Percentiles rank a stretch among this genome's conserved stretches.
These are phyloP conservation scores for Wickerhamiella dianesei DNA, from an alignment of 805 yeast genomes.

Conservation along the genomic window DNA sequence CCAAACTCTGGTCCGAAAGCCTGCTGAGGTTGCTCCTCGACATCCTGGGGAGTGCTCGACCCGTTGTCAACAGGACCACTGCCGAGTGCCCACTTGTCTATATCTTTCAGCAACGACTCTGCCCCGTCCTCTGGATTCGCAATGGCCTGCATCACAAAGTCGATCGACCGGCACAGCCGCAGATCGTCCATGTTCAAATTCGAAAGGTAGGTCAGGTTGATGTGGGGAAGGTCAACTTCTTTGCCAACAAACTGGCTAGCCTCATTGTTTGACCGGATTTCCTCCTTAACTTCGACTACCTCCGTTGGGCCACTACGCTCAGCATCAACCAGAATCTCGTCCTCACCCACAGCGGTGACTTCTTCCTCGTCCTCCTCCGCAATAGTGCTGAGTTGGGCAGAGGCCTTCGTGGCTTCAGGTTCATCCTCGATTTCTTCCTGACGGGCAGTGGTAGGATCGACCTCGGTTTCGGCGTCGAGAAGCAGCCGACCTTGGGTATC, in stretches of 20 bases:
- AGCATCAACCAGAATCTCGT: not conserved
- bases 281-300: conserved; percentile 19
- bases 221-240: conserved; percentile 10
- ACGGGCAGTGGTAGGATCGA: not conserved
- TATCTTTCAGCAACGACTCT: conserved; percentile 8
- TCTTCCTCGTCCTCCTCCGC: conserved; percentile 14
- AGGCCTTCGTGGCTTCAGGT: not conserved
- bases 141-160: conserved; percentile 9
- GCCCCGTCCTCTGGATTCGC: conserved; percentile 15
- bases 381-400: conserved; percentile 1
- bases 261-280: too few species aligned
- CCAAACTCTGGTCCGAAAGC: conserved; percentile 1
- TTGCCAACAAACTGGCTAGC: conserved; percentile 21
- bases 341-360: conserved; percentile 26
- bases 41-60: conserved; percentile 1
- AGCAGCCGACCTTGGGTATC: conserved; percentile 47
- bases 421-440: not conserved
- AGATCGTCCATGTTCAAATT: conserved; percentile 15
- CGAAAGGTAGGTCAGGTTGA: conserved; percentile 17
- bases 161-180: conserved; percentile 10
- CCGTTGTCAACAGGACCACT: conserved; percentile 10
- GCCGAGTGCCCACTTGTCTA: conserved; percentile 15
- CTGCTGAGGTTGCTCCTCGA: not conserved
- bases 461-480: conserved; percentile 45
- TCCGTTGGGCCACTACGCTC: not conserved